These are phyloP conservation scores for Oryza coarctata DNA, from an alignment of 176 grass and related monocot genomes.

Conservation along the genomic window DNA sequence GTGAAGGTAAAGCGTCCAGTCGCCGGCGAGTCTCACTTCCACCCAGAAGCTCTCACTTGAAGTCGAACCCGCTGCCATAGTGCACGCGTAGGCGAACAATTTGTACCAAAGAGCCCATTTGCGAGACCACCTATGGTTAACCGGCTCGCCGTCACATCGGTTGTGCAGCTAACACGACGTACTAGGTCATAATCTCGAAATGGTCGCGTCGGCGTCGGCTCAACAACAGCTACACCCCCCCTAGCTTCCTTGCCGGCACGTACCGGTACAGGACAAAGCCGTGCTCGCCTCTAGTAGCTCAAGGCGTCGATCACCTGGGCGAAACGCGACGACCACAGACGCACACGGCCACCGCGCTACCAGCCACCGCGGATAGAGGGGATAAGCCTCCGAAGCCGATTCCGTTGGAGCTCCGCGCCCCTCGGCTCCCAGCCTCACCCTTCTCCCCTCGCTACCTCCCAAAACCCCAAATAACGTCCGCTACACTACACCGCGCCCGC, in stretches of 20 bases:
- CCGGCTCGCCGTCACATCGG: constrained; percentile 15
- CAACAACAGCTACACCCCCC: background rate
- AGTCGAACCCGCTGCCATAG: background rate
- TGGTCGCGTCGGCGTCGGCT: constrained; percentile 10
- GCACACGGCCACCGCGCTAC: constrained; percentile 8
- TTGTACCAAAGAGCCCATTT: background rate
- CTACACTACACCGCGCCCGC: background rate
- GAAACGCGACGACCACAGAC: constrained; percentile 28
- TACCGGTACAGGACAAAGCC: constrained; percentile 16
- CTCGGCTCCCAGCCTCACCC: constrained; percentile 42
- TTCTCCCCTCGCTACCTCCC: background rate
- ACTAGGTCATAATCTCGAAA: background rate
- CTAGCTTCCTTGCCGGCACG: background rate
- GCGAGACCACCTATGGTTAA: background rate
- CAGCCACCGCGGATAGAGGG: constrained; percentile 50
- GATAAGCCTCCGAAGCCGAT: constrained; percentile 43
- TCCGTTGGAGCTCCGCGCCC: constrained; percentile 48
- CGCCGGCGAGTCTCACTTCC: background rate
- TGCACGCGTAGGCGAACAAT: constrained; percentile 2
- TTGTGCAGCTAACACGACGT: background rate
- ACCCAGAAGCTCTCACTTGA: background rate
- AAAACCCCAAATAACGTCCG: background rate
- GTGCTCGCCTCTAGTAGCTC: constrained; percentile 14
- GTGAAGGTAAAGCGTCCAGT: constrained; percentile 2
- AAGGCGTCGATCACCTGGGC: background rate